Percentiles rank a stretch among this genome's conserved stretches.
Evolutionary conservation across 805 yeast species (phyloP).

Genomic region (Saccharomycopsis fodiens): DNA sequence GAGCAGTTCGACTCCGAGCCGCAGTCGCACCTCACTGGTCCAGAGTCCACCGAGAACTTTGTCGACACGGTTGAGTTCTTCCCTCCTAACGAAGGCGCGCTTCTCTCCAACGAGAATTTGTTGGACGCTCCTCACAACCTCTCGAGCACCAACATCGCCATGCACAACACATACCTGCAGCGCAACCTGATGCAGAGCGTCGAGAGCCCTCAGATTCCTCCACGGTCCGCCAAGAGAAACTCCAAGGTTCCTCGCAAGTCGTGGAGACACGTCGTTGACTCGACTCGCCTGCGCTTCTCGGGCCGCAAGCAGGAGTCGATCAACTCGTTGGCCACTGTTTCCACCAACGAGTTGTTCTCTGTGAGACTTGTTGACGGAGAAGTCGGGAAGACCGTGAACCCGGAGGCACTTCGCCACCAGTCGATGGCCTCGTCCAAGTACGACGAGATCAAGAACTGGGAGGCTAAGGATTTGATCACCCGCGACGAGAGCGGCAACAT

Average conservation of each 20-base stretch:
- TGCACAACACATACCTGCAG: background rate
- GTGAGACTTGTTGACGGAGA: constrained; percentile 67
- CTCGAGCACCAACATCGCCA: constrained; percentile 4
- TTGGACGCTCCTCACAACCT: constrained; percentile 11
- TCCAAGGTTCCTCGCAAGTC: constrained; percentile 37
- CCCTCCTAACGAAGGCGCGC: background rate
- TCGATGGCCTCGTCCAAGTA: background rate
- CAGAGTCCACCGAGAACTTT: background rate
- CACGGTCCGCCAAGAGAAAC: constrained; percentile 27
- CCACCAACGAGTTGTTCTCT: constrained; percentile 75
- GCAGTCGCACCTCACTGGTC: background rate
- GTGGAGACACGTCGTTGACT: constrained; percentile 45
- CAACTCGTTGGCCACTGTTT: constrained; percentile 72
- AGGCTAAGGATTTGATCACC: background rate
- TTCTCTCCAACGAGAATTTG: constrained; percentile 12
- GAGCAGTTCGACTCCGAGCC: constrained; percentile 8
- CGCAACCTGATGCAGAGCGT: background rate
- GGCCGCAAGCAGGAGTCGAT: constrained; percentile 52
- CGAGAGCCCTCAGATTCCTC: background rate
- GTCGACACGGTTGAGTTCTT: constrained; percentile 12
- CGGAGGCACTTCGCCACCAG: constrained; percentile 1
- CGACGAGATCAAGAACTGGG: background rate
- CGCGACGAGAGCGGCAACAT: constrained; percentile 20
- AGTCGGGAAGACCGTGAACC: constrained; percentile 26
- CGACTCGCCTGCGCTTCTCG: constrained; percentile 19